phyloP scores from a whole-genome alignment of 305 asterid genomes.

The Fraxinus sp. region DNA sequence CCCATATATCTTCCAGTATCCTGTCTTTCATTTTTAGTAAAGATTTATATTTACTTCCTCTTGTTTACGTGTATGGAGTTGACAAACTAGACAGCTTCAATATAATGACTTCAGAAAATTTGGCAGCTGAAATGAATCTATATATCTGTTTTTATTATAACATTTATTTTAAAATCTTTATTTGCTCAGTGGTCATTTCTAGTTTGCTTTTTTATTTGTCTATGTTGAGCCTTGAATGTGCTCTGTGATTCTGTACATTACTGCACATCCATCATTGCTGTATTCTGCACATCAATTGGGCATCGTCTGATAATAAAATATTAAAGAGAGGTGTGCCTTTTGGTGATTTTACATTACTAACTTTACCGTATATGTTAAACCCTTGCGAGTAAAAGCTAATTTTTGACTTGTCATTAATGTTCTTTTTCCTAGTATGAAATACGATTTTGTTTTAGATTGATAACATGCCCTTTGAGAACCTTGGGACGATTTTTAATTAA shows the following conservation, averaged over 20 bases:
- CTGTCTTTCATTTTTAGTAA: slow-evolving; percentile 28
- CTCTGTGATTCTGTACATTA: not conserved
- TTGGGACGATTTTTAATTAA: not conserved
- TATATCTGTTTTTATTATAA: not conserved
- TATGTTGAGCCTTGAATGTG: not conserved
- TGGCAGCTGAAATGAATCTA: not conserved
- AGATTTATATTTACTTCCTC: not conserved
- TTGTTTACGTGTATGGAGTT: slow-evolving; percentile 12
- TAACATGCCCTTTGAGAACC: not conserved
- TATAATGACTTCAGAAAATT: not conserved
- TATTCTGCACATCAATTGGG: not conserved
- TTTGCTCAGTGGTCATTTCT: not conserved
- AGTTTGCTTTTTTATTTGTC: not conserved
- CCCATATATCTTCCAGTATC: slow-evolving; percentile 88
- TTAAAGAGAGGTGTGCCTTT: not conserved
- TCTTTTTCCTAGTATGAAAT: not conserved
- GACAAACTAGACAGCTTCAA: not conserved
- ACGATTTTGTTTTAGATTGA: not conserved
- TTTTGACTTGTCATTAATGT: not conserved
- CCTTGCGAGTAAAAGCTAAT: not conserved
- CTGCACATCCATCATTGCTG: slow-evolving; percentile 1
- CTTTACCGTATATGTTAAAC: not conserved
- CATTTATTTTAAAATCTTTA: not conserved
- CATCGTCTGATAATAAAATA: not conserved
- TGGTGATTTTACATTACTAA: slow-evolving; percentile 3